Evolutionary conservation across 306 rosid genomes (phyloP), one percentile per base, ranked within the genome.

Genomic region (Dicorynia guianensis): DNA sequence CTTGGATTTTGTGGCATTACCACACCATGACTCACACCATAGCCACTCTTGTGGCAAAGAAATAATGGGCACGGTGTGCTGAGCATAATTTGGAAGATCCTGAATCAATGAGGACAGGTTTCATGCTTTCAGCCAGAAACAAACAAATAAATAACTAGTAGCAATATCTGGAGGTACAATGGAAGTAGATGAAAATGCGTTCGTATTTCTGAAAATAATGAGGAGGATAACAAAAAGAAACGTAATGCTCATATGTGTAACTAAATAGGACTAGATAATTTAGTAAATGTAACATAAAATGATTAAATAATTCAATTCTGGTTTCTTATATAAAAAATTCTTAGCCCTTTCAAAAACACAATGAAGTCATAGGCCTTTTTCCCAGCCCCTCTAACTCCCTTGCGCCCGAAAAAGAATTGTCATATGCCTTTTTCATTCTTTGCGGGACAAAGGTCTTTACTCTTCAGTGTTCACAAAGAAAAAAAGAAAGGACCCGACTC

Each of bases 21-120:
- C 99, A 67, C 99, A 92, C 99, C 99, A 96, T 71, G 99, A 96
- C 77, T 96, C 99, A 15, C 99, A 96, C 99, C 99, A 96, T 35
- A 96, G 87, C 99, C 99, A 96, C 82, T 96, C 99, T 89, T 92
- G 97, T 2, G 99, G 99, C 49, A 96, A 83, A 30, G 99, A 96
- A 75, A 90, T 92, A 57, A 92, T 96, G 74, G 97, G 99, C 53
- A 92, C 99, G 0, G 75, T 83, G 64, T 96, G 99, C 84, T 96
- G 99, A 71, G 99, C 99, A 81, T 96, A 96, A 83, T 96, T 96
- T n/a, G 99, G 99, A 71, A 96, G 99, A 89, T 96, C 99, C 99
- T 96, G 91, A 80, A 86, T 47, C 55, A 75, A 59, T 15, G 65
- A 62, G 55, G 15, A 19, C 18, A 63, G 57, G 55, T 63, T 63